Conservation (phyloP, 2,329 filamentous ascomycete species). For the Mariannaea sp. region DNA sequence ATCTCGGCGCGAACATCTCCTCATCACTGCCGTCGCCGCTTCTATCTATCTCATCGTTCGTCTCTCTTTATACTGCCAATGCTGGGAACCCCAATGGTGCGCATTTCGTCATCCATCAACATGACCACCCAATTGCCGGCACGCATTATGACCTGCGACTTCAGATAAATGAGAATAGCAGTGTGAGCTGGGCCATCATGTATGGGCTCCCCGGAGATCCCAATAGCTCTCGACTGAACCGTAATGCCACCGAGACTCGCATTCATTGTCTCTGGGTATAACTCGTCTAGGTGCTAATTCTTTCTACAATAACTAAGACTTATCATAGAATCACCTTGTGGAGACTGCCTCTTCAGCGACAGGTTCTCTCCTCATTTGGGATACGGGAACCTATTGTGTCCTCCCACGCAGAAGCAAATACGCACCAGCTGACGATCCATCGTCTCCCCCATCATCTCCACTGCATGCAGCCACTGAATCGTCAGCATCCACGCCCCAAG, state of each 20-base stretch:
- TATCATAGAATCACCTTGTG: conserved; percentile 60
- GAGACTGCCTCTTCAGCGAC: conserved; percentile 60
- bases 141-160: conserved; percentile 71
- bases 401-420: conserved; percentile 50
- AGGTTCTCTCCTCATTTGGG: conserved; percentile 66
- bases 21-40: conserved; percentile 35
- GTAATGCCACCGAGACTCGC: conserved; percentile 66
- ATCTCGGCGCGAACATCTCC: conserved; percentile 39
- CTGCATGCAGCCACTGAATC: conserved; percentile 13
- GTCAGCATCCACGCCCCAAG: conserved; percentile 43
- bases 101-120: conserved; percentile 74
- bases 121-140: conserved; percentile 72
- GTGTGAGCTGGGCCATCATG: conserved; percentile 68
- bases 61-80: conserved; percentile 44
- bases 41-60: conserved; percentile 44
- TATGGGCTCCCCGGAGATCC: conserved; percentile 64
- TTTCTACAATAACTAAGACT: neutral
- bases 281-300: neutral
- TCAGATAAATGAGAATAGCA: conserved; percentile 70
- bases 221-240: conserved; percentile 57
- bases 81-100: conserved; percentile 43
- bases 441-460: conserved; percentile 27
- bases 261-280: conserved; percentile 63
- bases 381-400: conserved; percentile 62
- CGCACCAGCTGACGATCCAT: conserved; percentile 40